phyloP scores from a whole-genome alignment of 2,329 filamentous ascomycete genomes.

The Dactylellina cionopaga region DNA sequence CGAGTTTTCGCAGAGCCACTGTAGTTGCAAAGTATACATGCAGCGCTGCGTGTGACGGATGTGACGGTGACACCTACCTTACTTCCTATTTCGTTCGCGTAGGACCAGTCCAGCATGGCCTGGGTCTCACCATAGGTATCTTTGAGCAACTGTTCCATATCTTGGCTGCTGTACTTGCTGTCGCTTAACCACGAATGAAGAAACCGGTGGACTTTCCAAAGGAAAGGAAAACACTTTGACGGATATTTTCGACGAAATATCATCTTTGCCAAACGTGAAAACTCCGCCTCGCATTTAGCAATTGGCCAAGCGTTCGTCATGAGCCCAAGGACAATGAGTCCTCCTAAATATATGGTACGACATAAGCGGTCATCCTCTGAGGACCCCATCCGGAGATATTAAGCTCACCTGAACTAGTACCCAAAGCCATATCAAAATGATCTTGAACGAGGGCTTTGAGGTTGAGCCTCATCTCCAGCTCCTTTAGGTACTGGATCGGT shows the following conservation, averaged over 20 bases:
- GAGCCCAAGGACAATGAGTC: constrained; percentile 13
- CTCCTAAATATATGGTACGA: too few species aligned
- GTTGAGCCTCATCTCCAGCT: constrained; percentile 13
- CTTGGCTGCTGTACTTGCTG: constrained; percentile 9
- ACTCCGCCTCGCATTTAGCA: constrained; percentile 6
- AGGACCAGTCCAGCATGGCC: constrained; percentile 16
- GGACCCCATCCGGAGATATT: not conserved
- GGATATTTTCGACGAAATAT: not conserved
- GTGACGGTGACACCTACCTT: constrained; percentile 9
- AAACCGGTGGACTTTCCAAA: constrained; percentile 7
- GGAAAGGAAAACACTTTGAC: not conserved
- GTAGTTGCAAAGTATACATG: constrained; percentile 16
- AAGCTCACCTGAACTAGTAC: constrained; percentile 10
- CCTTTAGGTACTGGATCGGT: constrained; percentile 2
- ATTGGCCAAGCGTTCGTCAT: constrained; percentile 17
- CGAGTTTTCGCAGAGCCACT: not conserved
- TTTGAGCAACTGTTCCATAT: constrained; percentile 17
- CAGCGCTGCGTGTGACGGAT: not conserved
- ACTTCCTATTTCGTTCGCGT: constrained; percentile 10
- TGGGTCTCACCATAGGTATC: not conserved
- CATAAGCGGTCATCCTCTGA: not conserved
- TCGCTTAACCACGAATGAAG: constrained; percentile 9
- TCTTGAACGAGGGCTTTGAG: constrained; percentile 1
- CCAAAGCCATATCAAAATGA: constrained; percentile 21
- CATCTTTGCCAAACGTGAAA: not conserved